Evolutionary conservation across 2,329 filamentous ascomycete genomes (phyloP).

Genomic region (Fusarium cicatricum): DNA sequence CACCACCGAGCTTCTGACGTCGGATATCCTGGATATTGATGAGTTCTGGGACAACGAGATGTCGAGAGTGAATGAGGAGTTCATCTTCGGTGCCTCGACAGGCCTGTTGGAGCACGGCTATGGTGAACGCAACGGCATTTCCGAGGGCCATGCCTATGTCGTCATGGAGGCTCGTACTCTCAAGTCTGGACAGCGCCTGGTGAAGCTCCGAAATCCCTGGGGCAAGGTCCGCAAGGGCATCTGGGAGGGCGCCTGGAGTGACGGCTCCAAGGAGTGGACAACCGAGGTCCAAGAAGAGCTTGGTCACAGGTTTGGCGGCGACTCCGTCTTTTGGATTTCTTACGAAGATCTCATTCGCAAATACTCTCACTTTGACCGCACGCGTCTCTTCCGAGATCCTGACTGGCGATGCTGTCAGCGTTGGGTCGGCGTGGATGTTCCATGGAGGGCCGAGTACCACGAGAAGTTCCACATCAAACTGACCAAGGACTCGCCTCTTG

Average conservation of each 20-base stretch:
- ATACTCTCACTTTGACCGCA: constrained; percentile 68
- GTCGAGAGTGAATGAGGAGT: constrained; percentile 80
- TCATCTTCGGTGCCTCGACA: constrained; percentile 76
- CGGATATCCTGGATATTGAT: constrained; percentile 79
- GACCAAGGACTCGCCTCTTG: constrained; percentile 63
- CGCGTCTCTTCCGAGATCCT: constrained; percentile 64
- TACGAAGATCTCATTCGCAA: constrained; percentile 70
- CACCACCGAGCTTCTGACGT: constrained; percentile 72
- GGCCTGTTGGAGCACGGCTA: constrained; percentile 71
- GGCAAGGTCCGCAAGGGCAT: constrained; percentile 64
- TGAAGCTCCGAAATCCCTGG: constrained; percentile 69
- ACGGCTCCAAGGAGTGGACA: constrained; percentile 70
- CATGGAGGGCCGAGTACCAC: constrained; percentile 69
- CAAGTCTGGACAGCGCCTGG: constrained; percentile 61
- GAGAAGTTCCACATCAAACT: constrained; percentile 68
- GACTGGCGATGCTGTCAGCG: constrained; percentile 66
- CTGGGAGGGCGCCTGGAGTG: constrained; percentile 68
- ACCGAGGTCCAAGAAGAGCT: constrained; percentile 65
- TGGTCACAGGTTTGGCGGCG: constrained; percentile 66
- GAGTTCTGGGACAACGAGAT: constrained; percentile 86
- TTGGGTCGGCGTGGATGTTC: constrained; percentile 69
- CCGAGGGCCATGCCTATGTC: constrained; percentile 67
- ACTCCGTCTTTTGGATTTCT: constrained; percentile 71
- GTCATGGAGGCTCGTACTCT: constrained; percentile 66
- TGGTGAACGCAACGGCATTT: constrained; percentile 66